Percentiles rank a stretch among this genome's conserved stretches.
Conservation (phyloP, 805 yeast genomes). For the Sugiyamaella boreocaroliniensis region DNA sequence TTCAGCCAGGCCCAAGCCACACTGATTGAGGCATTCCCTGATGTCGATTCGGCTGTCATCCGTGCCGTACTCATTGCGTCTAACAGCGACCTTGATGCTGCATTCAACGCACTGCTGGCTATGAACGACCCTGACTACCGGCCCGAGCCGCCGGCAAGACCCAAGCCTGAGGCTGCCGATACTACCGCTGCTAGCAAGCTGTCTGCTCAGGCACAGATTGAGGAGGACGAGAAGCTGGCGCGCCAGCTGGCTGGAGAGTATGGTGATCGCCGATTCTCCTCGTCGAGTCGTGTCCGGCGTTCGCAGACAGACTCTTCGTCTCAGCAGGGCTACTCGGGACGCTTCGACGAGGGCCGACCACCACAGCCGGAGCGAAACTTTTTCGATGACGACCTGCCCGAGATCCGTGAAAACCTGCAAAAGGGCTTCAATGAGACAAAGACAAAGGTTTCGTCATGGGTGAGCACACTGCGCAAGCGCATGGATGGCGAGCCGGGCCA, state of each 20-base stretch:
- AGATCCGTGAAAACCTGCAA: slow-evolving; percentile 57
- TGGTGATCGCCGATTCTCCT: slow-evolving; percentile 7
- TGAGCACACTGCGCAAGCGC: slow-evolving; percentile 57
- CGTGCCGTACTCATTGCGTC: slow-evolving; percentile 83
- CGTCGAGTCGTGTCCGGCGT: slow-evolving; percentile 10
- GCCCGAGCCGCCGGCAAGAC: slow-evolving; percentile 28
- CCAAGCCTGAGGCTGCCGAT: slow-evolving; percentile 7
- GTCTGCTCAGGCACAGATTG: slow-evolving; percentile 36
- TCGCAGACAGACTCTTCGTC: slow-evolving; percentile 5
- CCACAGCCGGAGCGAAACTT: slow-evolving; percentile 25
- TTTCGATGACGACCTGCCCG: slow-evolving; percentile 37
- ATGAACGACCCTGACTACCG: slow-evolving; percentile 49
- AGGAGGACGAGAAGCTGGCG: slow-evolving; percentile 78
- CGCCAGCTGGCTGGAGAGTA: slow-evolving; percentile 54
- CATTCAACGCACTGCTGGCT: slow-evolving; percentile 80
- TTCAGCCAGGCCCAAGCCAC: slow-evolving; percentile 48
- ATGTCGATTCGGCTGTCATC: slow-evolving; percentile 59
- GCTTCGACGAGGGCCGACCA: slow-evolving; percentile 22
- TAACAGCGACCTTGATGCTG: slow-evolving; percentile 70
- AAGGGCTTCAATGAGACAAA: slow-evolving; percentile 80
- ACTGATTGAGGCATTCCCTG: slow-evolving; percentile 81
- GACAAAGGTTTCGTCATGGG: slow-evolving; percentile 70
- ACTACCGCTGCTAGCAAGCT: slow-evolving; percentile 28
- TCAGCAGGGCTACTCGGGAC: slow-evolving; percentile 20
- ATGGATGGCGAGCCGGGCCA: slow-evolving; percentile 33